Evolutionary conservation across 306 rosid species (phyloP).

Genomic region (Prunus armeniaca): DNA sequence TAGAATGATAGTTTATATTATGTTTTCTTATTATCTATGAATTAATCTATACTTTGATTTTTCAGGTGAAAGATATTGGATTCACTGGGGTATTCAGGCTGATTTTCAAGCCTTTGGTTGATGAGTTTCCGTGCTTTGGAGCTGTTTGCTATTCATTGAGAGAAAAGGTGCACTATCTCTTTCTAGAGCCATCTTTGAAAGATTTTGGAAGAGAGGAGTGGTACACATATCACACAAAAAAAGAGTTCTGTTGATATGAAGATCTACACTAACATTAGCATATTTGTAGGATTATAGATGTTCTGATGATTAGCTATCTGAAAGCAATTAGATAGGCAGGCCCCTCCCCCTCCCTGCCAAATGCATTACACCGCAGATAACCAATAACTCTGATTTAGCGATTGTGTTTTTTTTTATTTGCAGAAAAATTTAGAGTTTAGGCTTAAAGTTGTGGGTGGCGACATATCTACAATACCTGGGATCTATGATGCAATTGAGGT

Average conservation of each 20-base stretch:
- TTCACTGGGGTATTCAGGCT: conserved; percentile 94
- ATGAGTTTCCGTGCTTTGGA: conserved; percentile 95
- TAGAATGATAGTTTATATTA: not conserved
- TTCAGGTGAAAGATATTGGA: conserved; percentile 88
- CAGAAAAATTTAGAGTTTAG: conserved; percentile 92
- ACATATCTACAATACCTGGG: conserved; percentile 90
- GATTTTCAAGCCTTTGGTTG: conserved; percentile 88
- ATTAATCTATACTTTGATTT: conserved; percentile 11
- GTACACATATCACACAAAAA: not conserved
- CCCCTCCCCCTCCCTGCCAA: no score
- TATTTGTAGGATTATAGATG: not conserved
- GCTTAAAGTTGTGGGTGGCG: conserved; percentile 86
- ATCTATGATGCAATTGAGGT: conserved; percentile 78
- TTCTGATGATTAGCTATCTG: not conserved
- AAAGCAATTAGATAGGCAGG: not conserved
- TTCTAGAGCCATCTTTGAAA: not conserved
- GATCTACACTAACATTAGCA: not conserved
- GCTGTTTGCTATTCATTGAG: conserved; percentile 89
- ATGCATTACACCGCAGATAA: no score
- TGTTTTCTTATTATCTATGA: not conserved
- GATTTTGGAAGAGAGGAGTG: conserved; percentile 1
- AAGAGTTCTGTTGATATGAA: not conserved
- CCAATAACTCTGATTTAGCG: conserved; percentile 8
- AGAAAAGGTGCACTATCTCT: conserved; percentile 61
- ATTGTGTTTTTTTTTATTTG: conserved; percentile 19